A percentile compares a stretch with the other conserved stretches of the same genome.
phyloP scores from a whole-genome alignment of 768 basidiomycete genomes.

The Dioszegia aurantiaca region DNA sequence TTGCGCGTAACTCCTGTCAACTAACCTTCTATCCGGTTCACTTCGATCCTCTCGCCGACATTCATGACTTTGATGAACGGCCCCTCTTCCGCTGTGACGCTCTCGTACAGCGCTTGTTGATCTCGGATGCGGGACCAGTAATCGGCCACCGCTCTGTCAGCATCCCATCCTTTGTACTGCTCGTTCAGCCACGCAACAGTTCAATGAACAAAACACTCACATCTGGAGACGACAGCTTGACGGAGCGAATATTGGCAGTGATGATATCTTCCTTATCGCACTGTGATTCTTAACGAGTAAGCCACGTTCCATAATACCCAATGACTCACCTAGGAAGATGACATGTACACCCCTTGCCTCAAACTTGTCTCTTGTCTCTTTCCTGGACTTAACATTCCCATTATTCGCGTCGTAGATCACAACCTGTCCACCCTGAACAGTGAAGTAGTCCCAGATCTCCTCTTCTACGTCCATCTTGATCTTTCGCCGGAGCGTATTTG shows the following conservation, averaged over 20 bases:
- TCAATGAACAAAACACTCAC: constrained; percentile 56
- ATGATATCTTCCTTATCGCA: constrained; percentile 93
- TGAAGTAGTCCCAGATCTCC: constrained; percentile 83
- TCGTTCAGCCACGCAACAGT: neutral
- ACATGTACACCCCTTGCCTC: constrained; percentile 85
- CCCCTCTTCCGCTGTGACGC: constrained; percentile 84
- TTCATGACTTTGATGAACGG: constrained; percentile 94
- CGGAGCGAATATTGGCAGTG: constrained; percentile 86
- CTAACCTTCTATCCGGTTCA: constrained; percentile 61
- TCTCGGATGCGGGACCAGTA: constrained; percentile 84
- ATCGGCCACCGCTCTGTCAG: constrained; percentile 84
- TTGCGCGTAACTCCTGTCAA: neutral
- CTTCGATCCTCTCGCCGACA: constrained; percentile 92
- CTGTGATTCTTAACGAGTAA: constrained; percentile 64
- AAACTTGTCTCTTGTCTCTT: constrained; percentile 76
- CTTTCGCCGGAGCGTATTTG: constrained; percentile 68
- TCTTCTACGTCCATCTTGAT: constrained; percentile 82
- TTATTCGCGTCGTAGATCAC: constrained; percentile 99
- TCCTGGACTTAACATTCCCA: constrained; percentile 66
- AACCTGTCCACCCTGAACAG: constrained; percentile 75
- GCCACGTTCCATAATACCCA: neutral
- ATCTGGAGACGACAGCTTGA: constrained; percentile 98
- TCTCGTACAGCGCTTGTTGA: constrained; percentile 84
- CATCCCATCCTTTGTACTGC: constrained; percentile 89
- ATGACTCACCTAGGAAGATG: constrained; percentile 71